Conservation (phyloP, 1,139 yeast genomes). For the Entelexis paramagnoliae region DNA sequence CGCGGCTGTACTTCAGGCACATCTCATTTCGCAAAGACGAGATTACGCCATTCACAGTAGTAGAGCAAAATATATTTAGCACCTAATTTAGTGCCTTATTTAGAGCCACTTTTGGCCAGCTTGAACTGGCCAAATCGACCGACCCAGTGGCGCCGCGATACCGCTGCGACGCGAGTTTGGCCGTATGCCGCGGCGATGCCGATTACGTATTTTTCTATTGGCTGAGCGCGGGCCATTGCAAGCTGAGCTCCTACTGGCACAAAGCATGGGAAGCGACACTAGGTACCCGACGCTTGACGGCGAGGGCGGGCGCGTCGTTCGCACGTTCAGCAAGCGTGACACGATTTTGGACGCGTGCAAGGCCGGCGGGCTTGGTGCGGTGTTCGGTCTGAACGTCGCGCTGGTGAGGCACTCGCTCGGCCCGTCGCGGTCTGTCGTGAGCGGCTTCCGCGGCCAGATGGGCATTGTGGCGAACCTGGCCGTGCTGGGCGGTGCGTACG, state of each 20-base stretch:
- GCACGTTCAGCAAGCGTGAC: constrained; percentile 36
- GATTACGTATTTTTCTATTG: constrained; percentile 15
- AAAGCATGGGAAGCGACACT: constrained; percentile 15
- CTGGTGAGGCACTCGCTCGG: constrained; percentile 35
- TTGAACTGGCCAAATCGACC: not conserved
- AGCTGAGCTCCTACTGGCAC: not conserved
- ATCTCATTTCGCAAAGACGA: too few relatives aligned
- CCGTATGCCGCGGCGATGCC: not conserved
- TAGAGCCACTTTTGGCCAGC: not conserved
- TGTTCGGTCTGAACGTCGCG: constrained; percentile 35
- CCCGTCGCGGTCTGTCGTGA: constrained; percentile 24
- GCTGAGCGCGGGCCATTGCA: not conserved
- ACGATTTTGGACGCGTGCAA: constrained; percentile 38
- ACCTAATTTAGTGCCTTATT: not conserved
- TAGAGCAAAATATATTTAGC: too few relatives aligned
- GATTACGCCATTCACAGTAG: too few relatives aligned
- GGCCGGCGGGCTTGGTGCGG: constrained; percentile 35
- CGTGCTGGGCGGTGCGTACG: constrained; percentile 35
- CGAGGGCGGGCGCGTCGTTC: constrained; percentile 23
- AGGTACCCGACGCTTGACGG: constrained; percentile 24
- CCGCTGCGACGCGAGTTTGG: not conserved
- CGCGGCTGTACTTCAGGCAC: too few relatives aligned
- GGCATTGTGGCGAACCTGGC: constrained; percentile 25
- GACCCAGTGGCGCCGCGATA: not conserved
- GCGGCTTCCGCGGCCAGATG: constrained; percentile 23